These are phyloP conservation scores for Torulaspora pretoriensis DNA, from an alignment of 1,139 yeast species.

Conservation along the genomic window DNA sequence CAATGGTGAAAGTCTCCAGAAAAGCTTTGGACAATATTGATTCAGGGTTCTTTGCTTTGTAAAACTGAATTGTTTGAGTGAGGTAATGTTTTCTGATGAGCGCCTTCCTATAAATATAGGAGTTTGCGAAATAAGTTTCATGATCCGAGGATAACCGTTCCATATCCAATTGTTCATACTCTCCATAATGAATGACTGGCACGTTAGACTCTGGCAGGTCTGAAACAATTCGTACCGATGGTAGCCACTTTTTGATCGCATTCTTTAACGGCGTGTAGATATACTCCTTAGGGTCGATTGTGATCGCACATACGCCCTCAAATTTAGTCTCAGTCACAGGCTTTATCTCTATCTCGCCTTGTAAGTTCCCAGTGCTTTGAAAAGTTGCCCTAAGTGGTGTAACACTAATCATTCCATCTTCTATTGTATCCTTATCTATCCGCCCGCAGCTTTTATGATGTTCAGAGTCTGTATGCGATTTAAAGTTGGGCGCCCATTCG, in stretches of 20 bases:
- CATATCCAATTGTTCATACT: conserved; percentile 82
- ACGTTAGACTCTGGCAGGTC: conserved; percentile 12
- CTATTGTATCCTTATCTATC: conserved; percentile 43
- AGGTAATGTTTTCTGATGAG: conserved; percentile 85
- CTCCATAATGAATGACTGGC: conserved; percentile 69
- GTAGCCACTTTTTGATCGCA: conserved; percentile 41
- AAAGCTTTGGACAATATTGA: conserved; percentile 57
- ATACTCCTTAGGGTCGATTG: conserved; percentile 45
- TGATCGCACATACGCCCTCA: conserved; percentile 18
- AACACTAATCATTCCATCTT: conserved; percentile 56
- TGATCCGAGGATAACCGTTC: conserved; percentile 44
- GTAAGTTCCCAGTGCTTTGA: conserved; percentile 47
- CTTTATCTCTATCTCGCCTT: conserved; percentile 45
- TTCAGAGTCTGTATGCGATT: conserved; percentile 59
- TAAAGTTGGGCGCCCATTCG: conserved; percentile 82
- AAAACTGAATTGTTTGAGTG: conserved; percentile 73
- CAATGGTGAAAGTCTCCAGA: conserved; percentile 75
- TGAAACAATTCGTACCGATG: conserved; percentile 24
- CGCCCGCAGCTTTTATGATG: conserved; percentile 43
- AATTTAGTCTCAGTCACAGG: conserved; percentile 35
- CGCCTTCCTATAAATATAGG: conserved; percentile 83
- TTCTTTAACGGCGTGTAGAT: conserved; percentile 52
- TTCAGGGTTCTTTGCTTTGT: conserved; percentile 66
- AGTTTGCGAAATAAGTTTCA: conserved; percentile 60
- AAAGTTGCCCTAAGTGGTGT: conserved; percentile 82